Evolutionary conservation across 768 basidiomycete genomes (phyloP).

Genomic region (Trametes cingulata): DNA sequence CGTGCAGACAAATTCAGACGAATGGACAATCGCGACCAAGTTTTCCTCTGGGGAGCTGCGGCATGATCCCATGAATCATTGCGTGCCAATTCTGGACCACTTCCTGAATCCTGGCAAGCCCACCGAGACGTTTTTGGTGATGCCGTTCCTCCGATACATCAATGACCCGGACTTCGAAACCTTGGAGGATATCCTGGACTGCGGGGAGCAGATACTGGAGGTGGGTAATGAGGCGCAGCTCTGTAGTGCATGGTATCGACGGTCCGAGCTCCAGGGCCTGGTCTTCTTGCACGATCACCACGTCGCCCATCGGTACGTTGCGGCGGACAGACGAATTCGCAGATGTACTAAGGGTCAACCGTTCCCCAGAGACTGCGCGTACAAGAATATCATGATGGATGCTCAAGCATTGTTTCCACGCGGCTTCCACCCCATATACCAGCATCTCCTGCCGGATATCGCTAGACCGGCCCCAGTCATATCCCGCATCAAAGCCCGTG

Average conservation of each 20-base stretch:
- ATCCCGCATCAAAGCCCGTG: background rate
- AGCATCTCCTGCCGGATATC: background rate
- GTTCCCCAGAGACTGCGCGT: constrained; percentile 23
- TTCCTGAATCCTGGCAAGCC: background rate
- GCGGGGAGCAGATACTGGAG: constrained; percentile 21
- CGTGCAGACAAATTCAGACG: constrained; percentile 18
- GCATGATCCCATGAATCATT: constrained; percentile 26
- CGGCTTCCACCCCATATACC: constrained; percentile 23
- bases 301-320: constrained; percentile 26
- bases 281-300: constrained; percentile 24
- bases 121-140: constrained; percentile 19
- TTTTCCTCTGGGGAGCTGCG: constrained; percentile 13
- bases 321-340: background rate
- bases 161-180: constrained; percentile 19
- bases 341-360: too few species aligned
- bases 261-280: constrained; percentile 18
- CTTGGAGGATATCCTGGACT: constrained; percentile 25
- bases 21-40: constrained; percentile 20
- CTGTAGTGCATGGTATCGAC: too few species aligned
- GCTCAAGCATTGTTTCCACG: constrained; percentile 21
- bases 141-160: constrained; percentile 24
- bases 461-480: background rate
- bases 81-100: background rate
- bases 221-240: constrained; percentile 16
- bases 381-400: constrained; percentile 30